A percentile compares a stretch with the other conserved stretches of the same genome.
Conservation (phyloP, 2,329 filamentous ascomycete genomes). For the Neonectria coccinea region DNA sequence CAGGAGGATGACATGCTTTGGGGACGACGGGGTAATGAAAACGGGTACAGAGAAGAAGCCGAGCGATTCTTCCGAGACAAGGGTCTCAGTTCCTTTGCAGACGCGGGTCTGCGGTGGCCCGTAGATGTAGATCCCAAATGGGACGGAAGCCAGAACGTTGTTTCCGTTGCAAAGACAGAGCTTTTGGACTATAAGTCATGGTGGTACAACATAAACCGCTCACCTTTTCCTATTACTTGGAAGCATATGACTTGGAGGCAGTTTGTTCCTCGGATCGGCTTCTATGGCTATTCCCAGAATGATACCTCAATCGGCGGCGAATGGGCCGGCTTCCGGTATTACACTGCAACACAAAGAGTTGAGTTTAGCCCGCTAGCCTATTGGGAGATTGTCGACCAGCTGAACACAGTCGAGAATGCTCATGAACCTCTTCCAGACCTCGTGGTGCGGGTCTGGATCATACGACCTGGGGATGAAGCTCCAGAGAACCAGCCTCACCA, state of each 20-base stretch:
- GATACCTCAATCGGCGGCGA: background rate
- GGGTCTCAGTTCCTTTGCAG: background rate
- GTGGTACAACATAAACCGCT: too few species aligned
- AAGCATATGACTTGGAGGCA: too few species aligned
- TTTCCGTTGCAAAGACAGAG: too few species aligned
- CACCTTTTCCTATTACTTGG: too few species aligned
- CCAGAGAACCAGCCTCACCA: constrained; percentile 12
- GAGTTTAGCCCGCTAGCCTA: constrained; percentile 26
- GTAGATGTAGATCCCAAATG: too few species aligned
- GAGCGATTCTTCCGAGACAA: background rate
- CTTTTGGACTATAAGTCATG: too few species aligned
- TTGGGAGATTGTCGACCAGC: constrained; percentile 20
- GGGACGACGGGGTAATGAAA: background rate
- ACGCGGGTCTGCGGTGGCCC: background rate
- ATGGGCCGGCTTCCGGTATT: constrained; percentile 38
- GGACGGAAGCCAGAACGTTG: too few species aligned
- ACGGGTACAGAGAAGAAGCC: background rate
- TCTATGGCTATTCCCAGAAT: constrained; percentile 7
- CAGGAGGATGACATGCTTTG: background rate
- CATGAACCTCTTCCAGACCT: constrained; percentile 5
- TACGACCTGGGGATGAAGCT: constrained; percentile 9
- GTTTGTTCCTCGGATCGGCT: constrained; percentile 1
- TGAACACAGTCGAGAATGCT: background rate
- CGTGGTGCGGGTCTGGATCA: constrained; percentile 30
- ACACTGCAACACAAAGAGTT: constrained; percentile 6